Evolutionary conservation across 192 early-diverging fungal genomes (phyloP).

Genomic region (Phlyctochytrium bullatum): DNA sequence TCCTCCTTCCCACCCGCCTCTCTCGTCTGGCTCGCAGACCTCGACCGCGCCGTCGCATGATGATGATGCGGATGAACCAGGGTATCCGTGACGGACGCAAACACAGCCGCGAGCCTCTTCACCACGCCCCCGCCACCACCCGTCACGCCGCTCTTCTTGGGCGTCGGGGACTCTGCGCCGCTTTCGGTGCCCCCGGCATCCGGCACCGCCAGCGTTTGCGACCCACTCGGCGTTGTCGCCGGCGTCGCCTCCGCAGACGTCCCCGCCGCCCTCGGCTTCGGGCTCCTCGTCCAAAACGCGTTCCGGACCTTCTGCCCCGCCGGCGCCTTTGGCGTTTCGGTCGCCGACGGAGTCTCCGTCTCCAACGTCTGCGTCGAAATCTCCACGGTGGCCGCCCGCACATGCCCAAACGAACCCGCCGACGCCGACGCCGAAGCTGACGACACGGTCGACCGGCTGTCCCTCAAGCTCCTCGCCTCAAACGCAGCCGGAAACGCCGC

Average conservation of each 20-base stretch:
- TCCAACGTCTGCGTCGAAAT: background rate
- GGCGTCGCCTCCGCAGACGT: background rate
- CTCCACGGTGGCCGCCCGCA: background rate
- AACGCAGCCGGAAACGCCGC: background rate
- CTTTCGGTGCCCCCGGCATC: background rate
- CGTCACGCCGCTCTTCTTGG: no score
- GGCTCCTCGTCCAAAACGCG: no score
- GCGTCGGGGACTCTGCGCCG: no score
- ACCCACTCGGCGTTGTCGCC: background rate
- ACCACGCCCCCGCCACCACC: no score
- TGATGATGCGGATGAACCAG: background rate
- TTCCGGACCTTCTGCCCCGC: no score
- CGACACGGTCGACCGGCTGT: background rate
- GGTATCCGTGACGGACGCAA: background rate
- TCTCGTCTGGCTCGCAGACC: background rate
- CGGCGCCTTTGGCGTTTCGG: no score
- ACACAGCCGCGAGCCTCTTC: constrained; percentile 1
- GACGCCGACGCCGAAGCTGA: background rate
- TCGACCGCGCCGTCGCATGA: background rate
- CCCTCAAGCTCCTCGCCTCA: background rate
- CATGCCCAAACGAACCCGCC: background rate
- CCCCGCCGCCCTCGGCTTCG: background rate
- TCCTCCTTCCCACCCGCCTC: background rate
- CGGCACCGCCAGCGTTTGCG: background rate
- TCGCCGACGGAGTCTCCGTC: no score